Percentiles rank a stretch among this genome's conserved stretches.
Evolutionary conservation across 164 flowering plant species (phyloP).

Genomic region (Annona cherimola): DNA sequence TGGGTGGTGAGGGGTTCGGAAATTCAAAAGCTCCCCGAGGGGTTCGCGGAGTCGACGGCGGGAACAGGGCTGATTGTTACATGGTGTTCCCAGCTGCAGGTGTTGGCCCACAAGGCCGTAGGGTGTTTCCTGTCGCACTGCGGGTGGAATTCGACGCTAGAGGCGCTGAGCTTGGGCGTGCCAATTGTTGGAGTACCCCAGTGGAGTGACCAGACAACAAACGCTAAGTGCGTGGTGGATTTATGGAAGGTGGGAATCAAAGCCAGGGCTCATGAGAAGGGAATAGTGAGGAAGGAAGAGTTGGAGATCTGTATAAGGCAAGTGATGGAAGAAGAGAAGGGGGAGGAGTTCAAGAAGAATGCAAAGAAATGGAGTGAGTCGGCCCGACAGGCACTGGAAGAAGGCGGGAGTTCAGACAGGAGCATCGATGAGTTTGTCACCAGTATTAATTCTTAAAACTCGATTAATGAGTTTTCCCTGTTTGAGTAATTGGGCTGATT

Average conservation of each 20-base stretch:
- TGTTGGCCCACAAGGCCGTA: constrained; percentile 12
- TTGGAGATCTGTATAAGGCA: constrained; percentile 19
- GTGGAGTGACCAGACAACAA: constrained; percentile 49
- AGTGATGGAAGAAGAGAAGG: constrained; percentile 24
- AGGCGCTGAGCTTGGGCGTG: constrained; percentile 41
- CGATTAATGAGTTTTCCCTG: too few relatives aligned
- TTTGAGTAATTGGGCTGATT: too few relatives aligned
- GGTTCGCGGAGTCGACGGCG: constrained; percentile 7
- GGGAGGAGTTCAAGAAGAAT: constrained; percentile 14
- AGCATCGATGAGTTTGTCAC: constrained; percentile 22
- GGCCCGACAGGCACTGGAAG: constrained; percentile 12
- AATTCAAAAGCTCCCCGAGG: constrained; percentile 18
- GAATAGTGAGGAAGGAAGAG: constrained; percentile 22
- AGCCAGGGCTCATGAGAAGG: constrained; percentile 16
- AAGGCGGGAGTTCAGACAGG: constrained; percentile 30
- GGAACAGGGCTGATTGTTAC: constrained; percentile 27
- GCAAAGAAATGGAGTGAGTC: constrained; percentile 20
- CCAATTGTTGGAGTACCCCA: constrained; percentile 49
- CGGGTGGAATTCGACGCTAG: constrained; percentile 55
- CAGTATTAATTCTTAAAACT: not conserved
- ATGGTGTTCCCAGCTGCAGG: constrained; percentile 18
- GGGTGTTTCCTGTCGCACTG: constrained; percentile 49
- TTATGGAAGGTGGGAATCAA: constrained; percentile 39
- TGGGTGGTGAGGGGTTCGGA: constrained; percentile 31
- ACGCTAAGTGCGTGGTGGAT: constrained; percentile 40